Evolutionary conservation across 164 flowering plant genomes (phyloP).

Genomic region (Stephania yunnanensis): DNA sequence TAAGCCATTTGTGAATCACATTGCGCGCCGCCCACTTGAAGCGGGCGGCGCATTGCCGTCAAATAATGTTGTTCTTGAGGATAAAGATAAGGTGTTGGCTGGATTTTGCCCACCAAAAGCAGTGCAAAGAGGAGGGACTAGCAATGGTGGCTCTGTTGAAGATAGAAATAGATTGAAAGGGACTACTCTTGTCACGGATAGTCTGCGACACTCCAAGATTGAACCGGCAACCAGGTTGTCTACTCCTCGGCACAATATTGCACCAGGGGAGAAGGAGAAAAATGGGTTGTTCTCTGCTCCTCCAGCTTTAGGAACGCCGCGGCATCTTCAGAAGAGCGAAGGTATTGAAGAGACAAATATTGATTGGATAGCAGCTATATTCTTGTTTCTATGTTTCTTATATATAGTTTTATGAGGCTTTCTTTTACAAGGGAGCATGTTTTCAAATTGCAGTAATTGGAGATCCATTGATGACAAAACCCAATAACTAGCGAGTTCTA

Average conservation of each 20-base stretch:
- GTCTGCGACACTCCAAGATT: conserved; percentile 11
- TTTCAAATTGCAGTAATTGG: neutral
- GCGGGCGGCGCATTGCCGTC: neutral
- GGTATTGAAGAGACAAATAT: conserved; percentile 8
- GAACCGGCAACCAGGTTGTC: neutral
- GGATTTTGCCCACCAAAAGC: conserved; percentile 1
- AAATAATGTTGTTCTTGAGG: conserved; percentile 6
- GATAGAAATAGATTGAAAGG: conserved; percentile 12
- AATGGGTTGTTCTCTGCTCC: conserved; percentile 7
- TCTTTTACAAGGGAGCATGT: neutral
- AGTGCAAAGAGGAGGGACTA: conserved; percentile 1
- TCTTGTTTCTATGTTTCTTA: neutral
- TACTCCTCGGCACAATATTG: neutral
- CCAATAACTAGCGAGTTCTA: neutral
- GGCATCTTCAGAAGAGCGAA: conserved; percentile 5
- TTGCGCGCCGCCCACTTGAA: neutral
- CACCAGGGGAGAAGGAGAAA: conserved; percentile 11
- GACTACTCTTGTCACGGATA: neutral
- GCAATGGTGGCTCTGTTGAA: conserved; percentile 9
- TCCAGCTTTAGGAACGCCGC: conserved; percentile 9
- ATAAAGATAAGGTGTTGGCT: conserved; percentile 3
- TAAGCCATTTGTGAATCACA: conserved; percentile 13
- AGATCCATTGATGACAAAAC: conserved; percentile 15
- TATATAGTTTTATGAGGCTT: neutral
- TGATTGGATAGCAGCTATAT: neutral